These are phyloP conservation scores for Brettanomyces custersianus DNA, from an alignment of 805 yeast genomes.

Conservation along the genomic window DNA sequence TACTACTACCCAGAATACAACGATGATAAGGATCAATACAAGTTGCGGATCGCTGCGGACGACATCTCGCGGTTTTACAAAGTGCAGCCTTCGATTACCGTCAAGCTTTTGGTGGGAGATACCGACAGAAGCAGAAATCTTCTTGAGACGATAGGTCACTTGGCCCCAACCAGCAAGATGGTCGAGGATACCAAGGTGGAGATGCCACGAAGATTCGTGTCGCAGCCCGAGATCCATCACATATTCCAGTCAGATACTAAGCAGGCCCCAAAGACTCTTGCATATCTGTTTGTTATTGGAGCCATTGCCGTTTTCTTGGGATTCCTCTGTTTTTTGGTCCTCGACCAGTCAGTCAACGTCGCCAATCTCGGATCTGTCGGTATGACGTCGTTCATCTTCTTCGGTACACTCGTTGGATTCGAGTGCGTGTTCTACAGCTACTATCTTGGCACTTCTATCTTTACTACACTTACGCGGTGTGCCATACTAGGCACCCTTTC, in stretches of 20 bases:
- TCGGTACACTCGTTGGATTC: slow-evolving; percentile 37
- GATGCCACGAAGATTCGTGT: slow-evolving; percentile 32
- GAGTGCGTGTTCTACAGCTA: slow-evolving; percentile 50
- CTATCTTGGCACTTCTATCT: slow-evolving; percentile 51
- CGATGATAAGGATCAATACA: slow-evolving; percentile 4
- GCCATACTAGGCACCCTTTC: slow-evolving; percentile 44
- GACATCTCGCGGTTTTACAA: slow-evolving; percentile 17
- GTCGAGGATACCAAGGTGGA: slow-evolving; percentile 5
- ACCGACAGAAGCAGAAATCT: slow-evolving; percentile 1
- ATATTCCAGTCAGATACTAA: slow-evolving; percentile 45
- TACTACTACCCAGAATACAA: slow-evolving; percentile 15
- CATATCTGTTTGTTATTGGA: slow-evolving; percentile 39
- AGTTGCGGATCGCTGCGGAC: slow-evolving; percentile 8
- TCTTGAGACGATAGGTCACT: slow-evolving; percentile 8
- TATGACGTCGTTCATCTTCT: slow-evolving; percentile 22
- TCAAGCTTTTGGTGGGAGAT: slow-evolving; percentile 23
- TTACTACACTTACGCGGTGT: slow-evolving; percentile 42
- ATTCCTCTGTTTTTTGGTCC: slow-evolving; percentile 36
- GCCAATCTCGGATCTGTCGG: slow-evolving; percentile 30
- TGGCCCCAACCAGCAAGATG: slow-evolving; percentile 13
- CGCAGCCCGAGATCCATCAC: slow-evolving; percentile 56
- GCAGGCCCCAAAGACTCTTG: slow-evolving; percentile 42
- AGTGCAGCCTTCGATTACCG: slow-evolving; percentile 10
- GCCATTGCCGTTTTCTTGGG: slow-evolving; percentile 33
- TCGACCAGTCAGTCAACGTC: slow-evolving; percentile 27